Evolutionary conservation across 1,284 basidiomycete genomes (phyloP).

Genomic region (Puccinia triticina): DNA sequence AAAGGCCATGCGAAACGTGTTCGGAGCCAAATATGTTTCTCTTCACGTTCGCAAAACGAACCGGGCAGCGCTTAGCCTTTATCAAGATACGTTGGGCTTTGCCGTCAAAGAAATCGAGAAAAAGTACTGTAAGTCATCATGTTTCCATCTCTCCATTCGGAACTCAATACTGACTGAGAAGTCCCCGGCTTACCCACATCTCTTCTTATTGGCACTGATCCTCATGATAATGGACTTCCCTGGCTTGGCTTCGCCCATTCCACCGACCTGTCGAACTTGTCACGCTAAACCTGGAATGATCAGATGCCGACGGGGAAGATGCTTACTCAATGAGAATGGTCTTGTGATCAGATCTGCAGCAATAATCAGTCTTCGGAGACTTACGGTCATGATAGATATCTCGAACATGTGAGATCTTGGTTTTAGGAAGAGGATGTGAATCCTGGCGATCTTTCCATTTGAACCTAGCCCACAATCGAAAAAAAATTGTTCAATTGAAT

Average conservation of each 20-base stretch:
- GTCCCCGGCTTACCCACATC: background rate
- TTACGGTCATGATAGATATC: no score
- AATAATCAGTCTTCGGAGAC: background rate
- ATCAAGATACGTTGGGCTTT: constrained; percentile 82
- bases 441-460: no score
- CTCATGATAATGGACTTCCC: constrained; percentile 18
- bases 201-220: background rate
- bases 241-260: background rate
- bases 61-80: constrained; percentile 77
- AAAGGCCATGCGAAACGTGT: constrained; percentile 81
- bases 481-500: no score
- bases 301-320: constrained; percentile 90
- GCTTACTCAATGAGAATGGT: constrained; percentile 81
- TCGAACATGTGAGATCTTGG: no score
- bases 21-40: constrained; percentile 75
- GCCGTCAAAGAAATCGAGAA: constrained; percentile 74
- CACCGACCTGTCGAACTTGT: background rate
- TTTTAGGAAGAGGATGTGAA: no score
- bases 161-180: background rate
- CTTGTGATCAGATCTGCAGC: background rate
- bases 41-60: constrained; percentile 86
- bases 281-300: background rate
- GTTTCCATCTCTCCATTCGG: background rate
- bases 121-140: constrained; percentile 72
- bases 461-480: no score